These are phyloP conservation scores for Vicia faba DNA, from an alignment of 306 rosid genomes.

Conservation along the genomic window DNA sequence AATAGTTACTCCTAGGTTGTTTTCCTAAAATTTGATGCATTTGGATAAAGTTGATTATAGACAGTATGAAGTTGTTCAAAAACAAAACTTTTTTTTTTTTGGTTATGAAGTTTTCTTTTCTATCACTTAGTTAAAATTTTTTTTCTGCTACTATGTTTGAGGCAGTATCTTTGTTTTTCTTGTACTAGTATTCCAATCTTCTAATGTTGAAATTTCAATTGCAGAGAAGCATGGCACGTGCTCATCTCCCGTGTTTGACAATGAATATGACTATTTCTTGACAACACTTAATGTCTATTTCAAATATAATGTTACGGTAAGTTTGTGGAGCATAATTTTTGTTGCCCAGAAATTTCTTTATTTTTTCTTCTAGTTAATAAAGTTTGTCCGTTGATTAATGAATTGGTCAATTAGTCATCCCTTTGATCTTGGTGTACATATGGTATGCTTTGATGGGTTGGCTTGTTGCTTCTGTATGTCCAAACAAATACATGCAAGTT, in stretches of 20 bases:
- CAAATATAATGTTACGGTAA: slow-evolving; percentile 91
- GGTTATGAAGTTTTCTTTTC: neutral
- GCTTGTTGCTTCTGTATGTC: slow-evolving; percentile 1
- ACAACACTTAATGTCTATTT: slow-evolving; percentile 68
- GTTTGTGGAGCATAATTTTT: slow-evolving; percentile 35
- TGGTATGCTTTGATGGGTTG: slow-evolving; percentile 26
- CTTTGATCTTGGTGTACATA: slow-evolving; percentile 15
- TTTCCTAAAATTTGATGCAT: slow-evolving; percentile 10
- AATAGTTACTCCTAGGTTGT: neutral
- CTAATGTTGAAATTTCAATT: slow-evolving; percentile 38
- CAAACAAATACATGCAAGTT: slow-evolving; percentile 12
- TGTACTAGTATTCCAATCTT: slow-evolving; percentile 23
- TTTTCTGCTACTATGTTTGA: slow-evolving; percentile 16
- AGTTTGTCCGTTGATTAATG: slow-evolving; percentile 1
- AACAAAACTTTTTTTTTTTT: neutral
- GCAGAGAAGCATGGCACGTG: slow-evolving; percentile 99
- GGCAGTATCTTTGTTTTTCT: slow-evolving; percentile 22
- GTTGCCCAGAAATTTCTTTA: slow-evolving; percentile 7
- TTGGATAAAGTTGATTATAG: slow-evolving; percentile 12
- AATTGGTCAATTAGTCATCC: slow-evolving; percentile 2
- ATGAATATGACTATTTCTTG: slow-evolving; percentile 82
- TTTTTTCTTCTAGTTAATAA: slow-evolving; percentile 25
- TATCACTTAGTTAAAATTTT: neutral
- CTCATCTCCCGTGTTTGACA: slow-evolving; percentile 62
- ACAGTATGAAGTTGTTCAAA: slow-evolving; percentile 10